phyloP scores from a whole-genome alignment of 1,284 basidiomycete species.

The Cutaneotrichosporon daszewskae region DNA sequence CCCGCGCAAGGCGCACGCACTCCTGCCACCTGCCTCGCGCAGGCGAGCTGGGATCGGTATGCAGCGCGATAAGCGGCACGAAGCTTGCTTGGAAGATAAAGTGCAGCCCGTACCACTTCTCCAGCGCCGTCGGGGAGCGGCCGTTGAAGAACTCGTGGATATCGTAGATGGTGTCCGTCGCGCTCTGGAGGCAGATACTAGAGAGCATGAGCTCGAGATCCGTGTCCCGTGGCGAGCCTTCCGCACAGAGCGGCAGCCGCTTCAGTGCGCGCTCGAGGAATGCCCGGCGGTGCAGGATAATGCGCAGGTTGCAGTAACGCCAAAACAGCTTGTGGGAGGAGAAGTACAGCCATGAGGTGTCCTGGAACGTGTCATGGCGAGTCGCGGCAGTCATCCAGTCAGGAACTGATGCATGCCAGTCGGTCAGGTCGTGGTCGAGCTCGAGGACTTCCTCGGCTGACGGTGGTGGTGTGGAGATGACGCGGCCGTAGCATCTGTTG shows the following conservation, averaged over 20 bases:
- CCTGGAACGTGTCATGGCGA: slow-evolving; percentile 5
- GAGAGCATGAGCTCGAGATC: slow-evolving; percentile 12
- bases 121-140: slow-evolving; percentile 11
- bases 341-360: slow-evolving; percentile 22
- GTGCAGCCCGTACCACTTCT: slow-evolving; percentile 27
- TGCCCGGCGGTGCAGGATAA: slow-evolving; percentile 19
- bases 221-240: background rate
- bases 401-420: slow-evolving; percentile 11
- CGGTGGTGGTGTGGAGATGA: slow-evolving; percentile 18
- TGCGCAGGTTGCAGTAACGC: slow-evolving; percentile 24
- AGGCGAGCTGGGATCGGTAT: slow-evolving; percentile 14
- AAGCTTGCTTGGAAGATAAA: slow-evolving; percentile 27
- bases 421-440: slow-evolving; percentile 15
- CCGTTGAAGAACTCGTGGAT: slow-evolving; percentile 20
- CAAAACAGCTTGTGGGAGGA: slow-evolving; percentile 24
- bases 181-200: slow-evolving; percentile 13
- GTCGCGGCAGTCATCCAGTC: slow-evolving; percentile 12
- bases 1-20: slow-evolving; percentile 12
- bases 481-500: slow-evolving; percentile 18
- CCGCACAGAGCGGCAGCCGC: slow-evolving; percentile 6
- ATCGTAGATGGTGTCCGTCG: slow-evolving; percentile 18
- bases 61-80: slow-evolving; percentile 23
- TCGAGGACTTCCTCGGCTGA: slow-evolving; percentile 13
- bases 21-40: slow-evolving; percentile 9
- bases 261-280: slow-evolving; percentile 22